Base-by-base conservation (phyloP, 106 monocot species). In the Platanthera zijinensis region DNA sequence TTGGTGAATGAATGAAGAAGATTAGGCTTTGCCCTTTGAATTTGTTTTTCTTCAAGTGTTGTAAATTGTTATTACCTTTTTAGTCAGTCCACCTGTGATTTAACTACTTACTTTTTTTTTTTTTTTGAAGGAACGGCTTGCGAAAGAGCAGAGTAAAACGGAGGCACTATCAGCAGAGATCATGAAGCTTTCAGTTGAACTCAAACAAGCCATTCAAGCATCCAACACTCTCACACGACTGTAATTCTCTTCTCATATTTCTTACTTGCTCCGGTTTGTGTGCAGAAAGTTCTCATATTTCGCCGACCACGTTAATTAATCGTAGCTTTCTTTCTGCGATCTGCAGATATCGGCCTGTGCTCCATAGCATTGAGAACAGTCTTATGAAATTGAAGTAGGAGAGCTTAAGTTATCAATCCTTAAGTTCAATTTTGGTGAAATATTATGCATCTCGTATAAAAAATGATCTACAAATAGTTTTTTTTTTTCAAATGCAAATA, bases 301-400 rank as follows among this genome's bases (percentile, higher is more conserved):
- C 39, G 39, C 39, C 39, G 39, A 39, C 11, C 64, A 10, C 8
- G 12, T 32, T 30, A n/a, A n/a, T n/a, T n/a, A 66, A 48, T 19
- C 46, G 4, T 19, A 48, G 10, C 52, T n/a, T 48, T 28, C 15
- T 45, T 18, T 57, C 48, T 51, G 2, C 71, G 12, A 75, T 52
- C 7, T 91, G 82, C 91, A 96, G 96, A 25, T 96, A 97, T 51
- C 86, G 86, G 77, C 97, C 94, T 32, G 86, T 94, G n/a, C 87
- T 97, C 21, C 89, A 87, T 10, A 83, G 84, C 69, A 94, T 97
- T 32, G 91, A 97, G 83, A 94, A 84, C 79, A 84, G 70, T 30
- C 87, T 97, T 30, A 94, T 94, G 91, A 88, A 85, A 85, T 94
- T 97, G 97, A 97, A 97, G 73, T 88, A 91, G 75, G 93, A 97